Percentiles rank a stretch among this genome's conserved stretches.
These are phyloP conservation scores for Penicillium nucicola DNA, from an alignment of 495 filamentous ascomycete species.

Conservation along the genomic window DNA sequence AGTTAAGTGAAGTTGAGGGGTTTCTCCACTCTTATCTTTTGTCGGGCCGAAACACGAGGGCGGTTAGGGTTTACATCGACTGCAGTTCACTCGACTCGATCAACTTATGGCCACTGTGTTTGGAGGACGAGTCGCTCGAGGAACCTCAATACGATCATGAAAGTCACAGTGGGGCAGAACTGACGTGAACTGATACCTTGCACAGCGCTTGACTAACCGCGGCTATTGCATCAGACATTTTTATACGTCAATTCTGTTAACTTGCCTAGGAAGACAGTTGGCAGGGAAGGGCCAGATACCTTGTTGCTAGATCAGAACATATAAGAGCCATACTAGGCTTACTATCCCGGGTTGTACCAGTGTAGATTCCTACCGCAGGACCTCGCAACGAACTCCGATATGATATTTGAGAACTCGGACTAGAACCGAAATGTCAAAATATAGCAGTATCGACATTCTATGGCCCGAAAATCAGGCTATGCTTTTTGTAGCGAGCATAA, in stretches of 20 bases:
- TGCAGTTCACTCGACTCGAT: background rate
- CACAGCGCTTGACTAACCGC: conserved; percentile 50
- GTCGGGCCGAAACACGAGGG: background rate
- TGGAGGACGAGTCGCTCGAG: conserved; percentile 52
- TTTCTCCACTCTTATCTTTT: background rate
- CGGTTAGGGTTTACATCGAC: background rate
- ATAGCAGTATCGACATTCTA: too few species aligned
- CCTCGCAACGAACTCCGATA: conserved; percentile 3
- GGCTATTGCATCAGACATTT: background rate
- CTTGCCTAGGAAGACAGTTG: too few species aligned
- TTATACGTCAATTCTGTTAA: too few species aligned
- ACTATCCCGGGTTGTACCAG: too few species aligned
- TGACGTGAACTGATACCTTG: conserved; percentile 38
- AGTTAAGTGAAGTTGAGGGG: background rate
- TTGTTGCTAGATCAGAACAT: too few species aligned
- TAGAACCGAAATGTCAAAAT: background rate
- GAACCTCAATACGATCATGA: conserved; percentile 21
- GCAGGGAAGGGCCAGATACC: too few species aligned
- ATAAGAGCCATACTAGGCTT: too few species aligned
- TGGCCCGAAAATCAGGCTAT: too few species aligned
- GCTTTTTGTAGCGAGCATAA: too few species aligned
- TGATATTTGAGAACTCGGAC: background rate
- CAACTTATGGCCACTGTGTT: conserved; percentile 50
- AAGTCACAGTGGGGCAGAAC: background rate
- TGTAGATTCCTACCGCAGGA: too few species aligned